Evolutionary conservation across 1,139 yeast genomes (phyloP).

Genomic region (Pichia sp.): DNA sequence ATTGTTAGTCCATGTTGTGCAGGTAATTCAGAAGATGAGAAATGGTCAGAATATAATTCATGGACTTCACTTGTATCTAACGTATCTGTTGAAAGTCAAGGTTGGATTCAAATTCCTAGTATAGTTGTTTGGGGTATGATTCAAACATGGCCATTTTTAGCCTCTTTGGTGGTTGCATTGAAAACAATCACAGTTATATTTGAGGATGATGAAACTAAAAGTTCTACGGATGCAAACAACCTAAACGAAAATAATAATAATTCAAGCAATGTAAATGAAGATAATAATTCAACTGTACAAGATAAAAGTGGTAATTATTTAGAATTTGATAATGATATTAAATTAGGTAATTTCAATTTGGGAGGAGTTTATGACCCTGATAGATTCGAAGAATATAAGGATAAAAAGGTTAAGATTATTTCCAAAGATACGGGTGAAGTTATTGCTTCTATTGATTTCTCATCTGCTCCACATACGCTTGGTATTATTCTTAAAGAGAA

Average conservation of each 20-base stretch:
- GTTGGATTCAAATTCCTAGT: constrained; percentile 39
- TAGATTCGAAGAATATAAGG: neutral
- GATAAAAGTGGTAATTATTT: constrained; percentile 3
- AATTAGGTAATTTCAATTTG: constrained; percentile 1
- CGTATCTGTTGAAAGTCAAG: constrained; percentile 26
- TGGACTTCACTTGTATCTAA: constrained; percentile 23
- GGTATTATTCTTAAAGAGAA: neutral
- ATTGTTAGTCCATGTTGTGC: constrained; percentile 24
- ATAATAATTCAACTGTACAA: constrained; percentile 1
- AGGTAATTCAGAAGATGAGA: constrained; percentile 12
- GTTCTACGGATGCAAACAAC: no score
- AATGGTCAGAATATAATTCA: constrained; percentile 16
- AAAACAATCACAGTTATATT: no score
- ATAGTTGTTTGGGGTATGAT: constrained; percentile 24
- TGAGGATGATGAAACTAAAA: neutral
- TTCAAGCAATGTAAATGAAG: neutral
- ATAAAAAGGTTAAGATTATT: constrained; percentile 3
- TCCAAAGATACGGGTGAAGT: constrained; percentile 6
- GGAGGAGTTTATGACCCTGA: constrained; percentile 6
- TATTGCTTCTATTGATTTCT: constrained; percentile 4
- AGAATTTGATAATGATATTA: constrained; percentile 1
- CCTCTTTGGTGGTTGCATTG: constrained; percentile 31
- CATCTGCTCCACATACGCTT: constrained; percentile 7
- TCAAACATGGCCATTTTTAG: constrained; percentile 28
- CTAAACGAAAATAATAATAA: no score